phyloP scores from a whole-genome alignment of 495 filamentous ascomycete species.

The Glarea lozoyensis region DNA sequence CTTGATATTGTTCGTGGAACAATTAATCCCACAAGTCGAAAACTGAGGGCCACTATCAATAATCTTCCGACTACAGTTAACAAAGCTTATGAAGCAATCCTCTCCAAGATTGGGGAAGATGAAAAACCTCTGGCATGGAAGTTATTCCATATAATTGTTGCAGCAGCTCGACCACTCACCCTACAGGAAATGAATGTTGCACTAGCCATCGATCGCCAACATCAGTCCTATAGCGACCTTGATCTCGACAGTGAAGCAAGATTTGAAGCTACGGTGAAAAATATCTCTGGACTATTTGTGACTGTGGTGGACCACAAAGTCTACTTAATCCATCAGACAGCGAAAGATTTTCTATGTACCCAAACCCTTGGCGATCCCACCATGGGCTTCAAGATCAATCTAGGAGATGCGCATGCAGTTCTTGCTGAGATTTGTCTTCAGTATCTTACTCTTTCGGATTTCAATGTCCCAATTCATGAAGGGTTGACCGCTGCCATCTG shows the following conservation, averaged over 20 bases:
- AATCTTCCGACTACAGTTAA: too few species aligned
- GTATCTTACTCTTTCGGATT: too few species aligned
- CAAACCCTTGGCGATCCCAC: too few species aligned
- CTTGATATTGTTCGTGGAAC: background rate
- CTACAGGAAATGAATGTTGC: slow-evolving; percentile 32
- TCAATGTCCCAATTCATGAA: too few species aligned
- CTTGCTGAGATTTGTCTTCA: too few species aligned
- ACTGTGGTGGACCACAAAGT: slow-evolving; percentile 25
- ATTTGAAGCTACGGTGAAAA: background rate
- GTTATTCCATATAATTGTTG: slow-evolving; percentile 31
- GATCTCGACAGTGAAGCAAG: background rate
- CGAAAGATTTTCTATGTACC: slow-evolving; percentile 28
- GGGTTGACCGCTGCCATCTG: too few species aligned
- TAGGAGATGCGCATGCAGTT: too few species aligned
- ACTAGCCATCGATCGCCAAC: slow-evolving; percentile 21
- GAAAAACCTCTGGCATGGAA: slow-evolving; percentile 21
- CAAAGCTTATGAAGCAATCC: too few species aligned
- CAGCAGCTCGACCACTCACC: slow-evolving; percentile 29
- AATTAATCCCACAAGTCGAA: background rate
- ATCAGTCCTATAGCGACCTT: slow-evolving; percentile 26
- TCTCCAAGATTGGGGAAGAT: slow-evolving; percentile 14
- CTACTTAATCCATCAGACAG: slow-evolving; percentile 37
- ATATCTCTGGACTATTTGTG: slow-evolving; percentile 28
- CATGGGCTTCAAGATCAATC: too few species aligned
- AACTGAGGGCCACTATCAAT: too few species aligned